Conservation (phyloP, 2,329 filamentous ascomycete species). For the Berkeleyomyces basicola region DNA sequence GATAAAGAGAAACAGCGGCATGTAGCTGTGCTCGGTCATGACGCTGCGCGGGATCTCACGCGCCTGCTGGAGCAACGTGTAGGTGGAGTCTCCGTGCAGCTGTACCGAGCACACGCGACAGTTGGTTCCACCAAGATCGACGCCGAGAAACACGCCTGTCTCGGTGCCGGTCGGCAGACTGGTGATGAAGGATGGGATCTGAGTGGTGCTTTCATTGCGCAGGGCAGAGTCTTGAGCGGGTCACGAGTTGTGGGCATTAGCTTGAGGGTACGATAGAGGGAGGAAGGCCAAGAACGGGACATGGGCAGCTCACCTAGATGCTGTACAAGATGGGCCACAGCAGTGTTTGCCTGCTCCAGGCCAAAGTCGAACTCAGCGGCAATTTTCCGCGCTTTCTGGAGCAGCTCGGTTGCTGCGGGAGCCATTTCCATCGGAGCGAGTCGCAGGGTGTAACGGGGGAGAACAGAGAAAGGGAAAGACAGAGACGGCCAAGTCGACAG, state of each 20-base stretch:
- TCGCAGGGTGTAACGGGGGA: too few relatives aligned
- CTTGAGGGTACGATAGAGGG: neutral
- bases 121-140: conserved; percentile 23
- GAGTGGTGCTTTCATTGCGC: conserved; percentile 41
- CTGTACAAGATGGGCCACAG: conserved; percentile 1
- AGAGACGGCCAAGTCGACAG: too few relatives aligned
- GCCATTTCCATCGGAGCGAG: neutral
- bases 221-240: conserved; percentile 28
- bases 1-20: conserved; percentile 58
- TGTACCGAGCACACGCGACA: conserved; percentile 21
- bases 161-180: conserved; percentile 62
- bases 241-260: neutral
- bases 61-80: conserved; percentile 48
- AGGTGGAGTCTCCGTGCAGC: conserved; percentile 44
- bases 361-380: conserved; percentile 1
- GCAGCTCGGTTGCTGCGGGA: neutral
- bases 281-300: neutral
- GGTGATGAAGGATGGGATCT: conserved; percentile 67
- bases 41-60: conserved; percentile 16
- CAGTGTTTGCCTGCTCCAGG: neutral
- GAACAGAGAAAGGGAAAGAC: too few relatives aligned
- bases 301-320: conserved; percentile 5
- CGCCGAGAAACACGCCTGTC: conserved; percentile 32
- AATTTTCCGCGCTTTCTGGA: neutral
- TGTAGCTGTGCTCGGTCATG: conserved; percentile 17